These are phyloP conservation scores for Chrysoporthe deuterocubensis DNA, from an alignment of 2,329 filamentous ascomycete genomes.

Conservation along the genomic window DNA sequence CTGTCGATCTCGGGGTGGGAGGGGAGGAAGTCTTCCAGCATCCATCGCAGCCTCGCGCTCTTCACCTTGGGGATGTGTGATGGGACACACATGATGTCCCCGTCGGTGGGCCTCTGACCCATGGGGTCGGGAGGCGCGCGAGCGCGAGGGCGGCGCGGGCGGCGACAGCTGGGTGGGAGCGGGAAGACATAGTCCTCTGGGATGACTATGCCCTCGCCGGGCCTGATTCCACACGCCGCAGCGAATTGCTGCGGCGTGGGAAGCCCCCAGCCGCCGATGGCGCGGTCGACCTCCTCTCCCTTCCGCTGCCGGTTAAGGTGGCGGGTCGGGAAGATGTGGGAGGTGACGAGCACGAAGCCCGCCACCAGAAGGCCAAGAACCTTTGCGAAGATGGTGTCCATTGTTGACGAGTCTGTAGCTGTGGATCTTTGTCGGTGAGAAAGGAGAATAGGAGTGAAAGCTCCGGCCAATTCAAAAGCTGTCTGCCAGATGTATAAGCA, in stretches of 20 bases:
- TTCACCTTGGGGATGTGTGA: constrained; percentile 12
- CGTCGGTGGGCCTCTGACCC: neutral
- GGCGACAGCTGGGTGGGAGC: neutral
- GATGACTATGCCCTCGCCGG: neutral
- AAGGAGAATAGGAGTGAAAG: neutral
- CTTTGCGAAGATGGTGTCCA: neutral
- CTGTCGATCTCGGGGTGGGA: neutral
- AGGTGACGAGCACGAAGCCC: constrained; percentile 3
- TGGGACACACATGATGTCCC: constrained; percentile 4
- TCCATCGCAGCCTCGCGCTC: constrained; percentile 5
- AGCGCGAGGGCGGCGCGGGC: neutral
- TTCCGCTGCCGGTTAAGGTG: constrained; percentile 6
- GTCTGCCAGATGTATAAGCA: too few species aligned
- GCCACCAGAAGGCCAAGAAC: neutral
- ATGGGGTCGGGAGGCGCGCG: neutral
- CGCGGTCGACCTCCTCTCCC: neutral
- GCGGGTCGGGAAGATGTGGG: neutral
- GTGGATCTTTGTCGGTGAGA: neutral
- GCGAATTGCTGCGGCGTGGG: neutral
- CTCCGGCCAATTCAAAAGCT: too few species aligned
- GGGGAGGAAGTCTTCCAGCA: neutral
- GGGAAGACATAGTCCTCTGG: neutral
- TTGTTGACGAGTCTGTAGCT: neutral
- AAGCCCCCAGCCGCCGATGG: neutral
- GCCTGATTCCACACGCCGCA: neutral